Evolutionary conservation across 164 flowering plant species (phyloP), one percentile per base, ranked within the genome.

Genomic region (Brasenia schreberi): DNA sequence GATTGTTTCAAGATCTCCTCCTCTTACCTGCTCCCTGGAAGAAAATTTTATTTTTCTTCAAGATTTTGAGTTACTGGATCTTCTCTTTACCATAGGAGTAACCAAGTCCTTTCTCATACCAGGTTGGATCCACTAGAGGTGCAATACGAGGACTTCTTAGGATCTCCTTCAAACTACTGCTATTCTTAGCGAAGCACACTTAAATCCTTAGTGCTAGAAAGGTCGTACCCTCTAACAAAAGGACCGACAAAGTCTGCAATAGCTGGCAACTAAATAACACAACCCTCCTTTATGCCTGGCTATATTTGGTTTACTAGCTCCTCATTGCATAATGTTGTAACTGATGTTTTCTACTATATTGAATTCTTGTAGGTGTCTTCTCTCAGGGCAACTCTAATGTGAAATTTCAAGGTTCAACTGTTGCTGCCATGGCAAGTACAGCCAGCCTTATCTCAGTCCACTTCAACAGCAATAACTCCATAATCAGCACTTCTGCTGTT

Each of bases 321-420:
- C 39, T 33, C 39, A 33, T 33, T 33, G 2, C 3, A 33, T 49
- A 49, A 9, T 49, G 56, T 49, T 49, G 56, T 14, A 49, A 9
- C 16, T 49, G 56, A 49, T 14, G 56, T 9, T 49, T 49, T 49
- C 56, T 49, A 9, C 56, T 49, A 9, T 49, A 49, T 49, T 9
- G 10, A 9, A 44, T 43, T 18, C 62, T 27, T 76, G 70, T 77
- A 85, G 84, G 85, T 59, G 68, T 83, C 64, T 53, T 60, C 62
- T 70, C 74, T 9, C 66, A 66, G 18, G 52, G 71, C 59, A 73
- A 62, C 18, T 71, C 77, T 64, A 39, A 10, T 60, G 60, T 61
- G 44, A 71, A 64, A 42, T 74, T 67, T 43, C 44, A 66, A 18
- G 73, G 75, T 44, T 77, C 77, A 59, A 73, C 75, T 11, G 67